Conservation (phyloP, 2,329 filamentous ascomycete genomes). For the Trichophyton benhamiae region DNA sequence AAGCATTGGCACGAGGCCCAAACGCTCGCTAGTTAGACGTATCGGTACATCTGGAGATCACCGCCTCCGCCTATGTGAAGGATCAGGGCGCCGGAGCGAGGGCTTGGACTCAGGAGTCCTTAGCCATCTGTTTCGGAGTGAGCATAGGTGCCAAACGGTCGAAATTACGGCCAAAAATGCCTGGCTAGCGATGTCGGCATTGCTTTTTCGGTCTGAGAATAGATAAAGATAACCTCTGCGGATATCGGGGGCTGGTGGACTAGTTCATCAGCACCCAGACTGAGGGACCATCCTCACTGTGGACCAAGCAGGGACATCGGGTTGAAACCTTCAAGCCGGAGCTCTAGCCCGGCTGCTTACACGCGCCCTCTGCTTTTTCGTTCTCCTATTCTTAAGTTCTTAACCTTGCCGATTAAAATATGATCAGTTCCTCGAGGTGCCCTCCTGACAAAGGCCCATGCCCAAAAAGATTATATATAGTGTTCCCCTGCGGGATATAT, state of each 20-base stretch:
- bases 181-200: neutral
- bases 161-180: neutral
- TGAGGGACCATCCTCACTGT: neutral
- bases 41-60: neutral
- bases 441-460: no score
- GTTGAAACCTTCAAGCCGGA: neutral
- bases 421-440: no score
- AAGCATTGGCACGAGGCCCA: neutral
- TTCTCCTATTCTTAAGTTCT: no score
- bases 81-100: neutral
- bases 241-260: neutral
- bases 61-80: neutral
- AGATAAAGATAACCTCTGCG: neutral
- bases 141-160: neutral
- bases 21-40: neutral
- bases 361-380: neutral
- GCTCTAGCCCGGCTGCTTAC: neutral
- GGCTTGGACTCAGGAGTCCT: neutral
- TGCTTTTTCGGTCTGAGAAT: neutral
- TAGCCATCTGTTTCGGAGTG: neutral
- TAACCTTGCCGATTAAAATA: no score
- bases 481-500: no score
- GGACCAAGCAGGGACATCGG: neutral
- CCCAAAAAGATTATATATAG: no score
- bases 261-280: neutral